Evolutionary conservation across 352 stramenopile species (phyloP).

Genomic region (Phytopythium delawarense): DNA sequence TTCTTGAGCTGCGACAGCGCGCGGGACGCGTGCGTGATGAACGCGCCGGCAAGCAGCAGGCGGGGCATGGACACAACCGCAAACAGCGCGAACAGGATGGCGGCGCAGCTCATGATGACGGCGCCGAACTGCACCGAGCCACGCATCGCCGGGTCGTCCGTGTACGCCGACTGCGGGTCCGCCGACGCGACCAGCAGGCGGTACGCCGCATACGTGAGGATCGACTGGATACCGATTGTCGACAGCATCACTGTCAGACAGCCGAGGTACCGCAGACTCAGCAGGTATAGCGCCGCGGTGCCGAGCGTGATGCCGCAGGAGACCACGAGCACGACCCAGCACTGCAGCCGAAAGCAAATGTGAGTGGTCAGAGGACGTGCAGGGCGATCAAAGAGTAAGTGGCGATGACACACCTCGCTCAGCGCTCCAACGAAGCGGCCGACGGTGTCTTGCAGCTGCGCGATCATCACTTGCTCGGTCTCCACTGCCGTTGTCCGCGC

Average conservation of each 20-base stretch:
- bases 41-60: constrained; percentile 62
- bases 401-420: constrained; percentile 36
- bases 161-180: constrained; percentile 38
- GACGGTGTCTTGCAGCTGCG: constrained; percentile 65
- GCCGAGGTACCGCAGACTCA: constrained; percentile 66
- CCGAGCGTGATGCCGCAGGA: constrained; percentile 56
- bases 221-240: constrained; percentile 53
- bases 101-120: constrained; percentile 49
- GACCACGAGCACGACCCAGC: constrained; percentile 62
- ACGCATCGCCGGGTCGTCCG: constrained; percentile 61
- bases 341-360: constrained; percentile 25
- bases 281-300: constrained; percentile 53
- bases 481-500: constrained; percentile 24
- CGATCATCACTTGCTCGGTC: constrained; percentile 51
- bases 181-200: constrained; percentile 43
- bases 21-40: constrained; percentile 75
- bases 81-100: constrained; percentile 66
- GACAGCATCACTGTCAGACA: constrained; percentile 72
- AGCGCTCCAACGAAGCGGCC: constrained; percentile 78
- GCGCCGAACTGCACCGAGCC: constrained; percentile 62
- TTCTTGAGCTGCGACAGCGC: constrained; percentile 61
- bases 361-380: background rate
- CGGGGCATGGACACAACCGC: constrained; percentile 58
- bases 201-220: constrained; percentile 64
- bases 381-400: background rate